Conservation (phyloP, 148 eudicot genomes). For the Rhododendron ovatum region DNA sequence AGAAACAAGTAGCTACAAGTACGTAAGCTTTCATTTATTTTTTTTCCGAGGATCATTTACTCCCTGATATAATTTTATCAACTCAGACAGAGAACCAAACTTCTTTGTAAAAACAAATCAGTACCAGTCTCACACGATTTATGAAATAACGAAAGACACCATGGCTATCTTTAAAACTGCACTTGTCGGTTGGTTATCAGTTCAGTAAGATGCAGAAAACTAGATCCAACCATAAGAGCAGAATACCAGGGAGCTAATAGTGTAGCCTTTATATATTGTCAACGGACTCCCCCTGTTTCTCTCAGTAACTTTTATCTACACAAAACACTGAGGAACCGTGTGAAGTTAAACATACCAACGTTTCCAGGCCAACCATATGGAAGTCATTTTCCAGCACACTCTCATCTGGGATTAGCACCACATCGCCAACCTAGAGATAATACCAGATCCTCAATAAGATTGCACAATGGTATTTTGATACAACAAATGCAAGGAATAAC, state of each 20-base stretch:
- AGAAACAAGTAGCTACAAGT: background rate
- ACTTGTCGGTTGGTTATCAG: background rate
- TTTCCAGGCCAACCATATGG: conserved; percentile 52
- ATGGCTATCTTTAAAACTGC: background rate
- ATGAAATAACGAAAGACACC: background rate
- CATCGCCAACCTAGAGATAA: conserved; percentile 66
- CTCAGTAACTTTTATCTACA: background rate
- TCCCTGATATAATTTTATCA: background rate
- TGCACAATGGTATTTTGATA: background rate
- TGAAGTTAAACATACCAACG: conserved; percentile 47
- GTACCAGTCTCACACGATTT: background rate
- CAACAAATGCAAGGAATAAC: background rate
- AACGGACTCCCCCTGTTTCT: background rate
- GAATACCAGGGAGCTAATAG: background rate
- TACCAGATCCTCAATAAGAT: background rate
- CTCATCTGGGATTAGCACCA: conserved; percentile 62
- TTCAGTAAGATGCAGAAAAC: background rate
- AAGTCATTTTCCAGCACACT: conserved; percentile 41
- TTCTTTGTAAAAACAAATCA: background rate
- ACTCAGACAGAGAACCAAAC: background rate
- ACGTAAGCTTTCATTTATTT: background rate
- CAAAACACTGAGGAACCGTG: background rate
- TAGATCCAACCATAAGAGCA: background rate
- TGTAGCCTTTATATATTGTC: background rate
- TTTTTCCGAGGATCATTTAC: background rate